Base-by-base conservation (phyloP, 331 rosid species). In the Acacia pycnantha region DNA sequence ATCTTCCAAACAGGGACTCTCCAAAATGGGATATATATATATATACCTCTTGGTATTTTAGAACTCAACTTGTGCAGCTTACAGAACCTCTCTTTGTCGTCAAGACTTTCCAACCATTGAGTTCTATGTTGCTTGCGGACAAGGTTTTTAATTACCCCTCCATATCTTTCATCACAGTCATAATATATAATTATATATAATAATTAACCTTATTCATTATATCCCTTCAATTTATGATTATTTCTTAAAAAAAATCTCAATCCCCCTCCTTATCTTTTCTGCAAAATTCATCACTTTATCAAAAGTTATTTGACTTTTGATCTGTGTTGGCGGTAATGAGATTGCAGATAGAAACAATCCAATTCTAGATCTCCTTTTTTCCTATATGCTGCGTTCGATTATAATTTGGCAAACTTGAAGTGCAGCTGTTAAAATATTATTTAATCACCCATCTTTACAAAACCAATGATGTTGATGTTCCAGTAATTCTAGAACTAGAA, bases 91-190 rank as follows among this genome's bases (percentile, higher is more conserved):
- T 70, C 89, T 86, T 86, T 86, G 89, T 82, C 89, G 82, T 86
- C 58, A 86, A 86, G 89, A 68, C 69, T 79, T 71, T 67, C 86
- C 86, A 82, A 86, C 73, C 77, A 86, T 86, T 76, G 82, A 82
- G 88, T 86, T 80, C 29, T 64, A 79, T 46, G 43, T 86, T 86
- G 87, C 89, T 83, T 83, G 87, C 70, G 29, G 70, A 74, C 54
- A 50, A 73, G 83, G 85, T 81, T 77, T 65, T 48, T 76, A 66
- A 66, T 66, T 18, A 66, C 72, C 66, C 22, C 33, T 58, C n/a
- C n/a, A 54, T 64, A 44, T 50, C 6, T 56, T 54, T 59, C 67
- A 22, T 48, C 14, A 29, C 50, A 11, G 4, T 65, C 33, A 51
- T 27, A 27, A n/a, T 21, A 58, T 53, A 22, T 58, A 7, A 29